A percentile compares a stretch with the other conserved stretches of the same genome.
phyloP scores from a whole-genome alignment of 768 basidiomycete genomes.

The Trametes meyenii region DNA sequence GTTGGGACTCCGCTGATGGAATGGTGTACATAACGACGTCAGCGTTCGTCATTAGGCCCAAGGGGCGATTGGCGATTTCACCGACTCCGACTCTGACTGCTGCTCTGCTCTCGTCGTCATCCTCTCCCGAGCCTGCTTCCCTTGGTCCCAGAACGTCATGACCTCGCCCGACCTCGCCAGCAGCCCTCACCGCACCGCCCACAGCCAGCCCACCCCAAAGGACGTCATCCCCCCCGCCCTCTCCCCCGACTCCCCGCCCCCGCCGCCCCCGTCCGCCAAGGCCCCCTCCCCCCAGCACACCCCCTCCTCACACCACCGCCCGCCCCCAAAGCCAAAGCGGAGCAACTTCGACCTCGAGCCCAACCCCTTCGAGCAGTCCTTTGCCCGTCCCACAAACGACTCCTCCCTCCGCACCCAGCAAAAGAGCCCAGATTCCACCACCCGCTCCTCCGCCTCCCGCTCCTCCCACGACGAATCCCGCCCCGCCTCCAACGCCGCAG shows the following conservation, averaged over 20 bases:
- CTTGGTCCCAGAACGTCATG: constrained; percentile 22
- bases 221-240: constrained; percentile 13
- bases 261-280: constrained; percentile 13
- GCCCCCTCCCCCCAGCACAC: background rate
- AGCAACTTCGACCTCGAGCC: constrained; percentile 49
- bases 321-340: constrained; percentile 28
- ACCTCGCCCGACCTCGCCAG: constrained; percentile 19
- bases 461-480: constrained; percentile 30
- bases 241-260: constrained; percentile 10
- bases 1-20: constrained; percentile 26
- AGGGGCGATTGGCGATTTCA: constrained; percentile 18
- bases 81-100: too few relatives aligned
- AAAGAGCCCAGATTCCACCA: constrained; percentile 36
- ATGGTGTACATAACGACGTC: constrained; percentile 32
- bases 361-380: constrained; percentile 84
- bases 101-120: constrained; percentile 26
- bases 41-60: constrained; percentile 29
- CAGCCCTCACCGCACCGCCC: constrained; percentile 13
- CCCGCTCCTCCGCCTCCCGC: constrained; percentile 33
- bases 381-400: constrained; percentile 54
- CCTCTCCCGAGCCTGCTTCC: constrained; percentile 21
- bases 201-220: background rate
- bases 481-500: constrained; percentile 26
- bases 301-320: constrained; percentile 19
- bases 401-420: constrained; percentile 44